phyloP scores from a whole-genome alignment of 129 eudicot species.

The Silybum marianum region DNA sequence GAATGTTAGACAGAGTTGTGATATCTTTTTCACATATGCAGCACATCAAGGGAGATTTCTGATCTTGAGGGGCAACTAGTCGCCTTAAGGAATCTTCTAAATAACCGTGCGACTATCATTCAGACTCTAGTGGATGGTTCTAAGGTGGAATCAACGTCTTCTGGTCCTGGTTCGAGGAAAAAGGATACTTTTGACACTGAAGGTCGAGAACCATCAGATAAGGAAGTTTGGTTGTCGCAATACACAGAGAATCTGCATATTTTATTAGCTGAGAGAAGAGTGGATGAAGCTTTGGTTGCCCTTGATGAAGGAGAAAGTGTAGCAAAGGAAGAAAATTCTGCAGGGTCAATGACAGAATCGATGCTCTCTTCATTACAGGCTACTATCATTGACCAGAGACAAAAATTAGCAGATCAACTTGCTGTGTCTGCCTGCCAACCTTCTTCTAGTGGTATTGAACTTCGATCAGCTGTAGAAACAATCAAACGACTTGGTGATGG shows the following conservation, averaged over 20 bases:
- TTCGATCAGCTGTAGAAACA: conserved; percentile 69
- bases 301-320: conserved; percentile 77
- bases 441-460: conserved; percentile 66
- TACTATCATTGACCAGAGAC: conserved; percentile 57
- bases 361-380: conserved; percentile 43
- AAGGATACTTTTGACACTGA: conserved; percentile 38
- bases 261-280: conserved; percentile 76
- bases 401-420: conserved; percentile 78
- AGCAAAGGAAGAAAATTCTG: conserved; percentile 42
- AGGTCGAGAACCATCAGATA: conserved; percentile 52
- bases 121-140: conserved; percentile 85
- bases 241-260: conserved; percentile 70
- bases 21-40: conserved; percentile 35
- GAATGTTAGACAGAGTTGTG: not conserved
- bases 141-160: conserved; percentile 48
- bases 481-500: conserved; percentile 88
- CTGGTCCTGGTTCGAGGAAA: conserved; percentile 41
- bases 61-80: conserved; percentile 93
- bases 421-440: conserved; percentile 81
- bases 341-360: conserved; percentile 33
- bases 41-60: conserved; percentile 89
- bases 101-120: conserved; percentile 61
- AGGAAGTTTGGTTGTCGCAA: conserved; percentile 68
- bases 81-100: conserved; percentile 66
- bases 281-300: conserved; percentile 68